phyloP scores from a whole-genome alignment of 1,284 basidiomycete genomes.

The Leccinum variabile region DNA sequence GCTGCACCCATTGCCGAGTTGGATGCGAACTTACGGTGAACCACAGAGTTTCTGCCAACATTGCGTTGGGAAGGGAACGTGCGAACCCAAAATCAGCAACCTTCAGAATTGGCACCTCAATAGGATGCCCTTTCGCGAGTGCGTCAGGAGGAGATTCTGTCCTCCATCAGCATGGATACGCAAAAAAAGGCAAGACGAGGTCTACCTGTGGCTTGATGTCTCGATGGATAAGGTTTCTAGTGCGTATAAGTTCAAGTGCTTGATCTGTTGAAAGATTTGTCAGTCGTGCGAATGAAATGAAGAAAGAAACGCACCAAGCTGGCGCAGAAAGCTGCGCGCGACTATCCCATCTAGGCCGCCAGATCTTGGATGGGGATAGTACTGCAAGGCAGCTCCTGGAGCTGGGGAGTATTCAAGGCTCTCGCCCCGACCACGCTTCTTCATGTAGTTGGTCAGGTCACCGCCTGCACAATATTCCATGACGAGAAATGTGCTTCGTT shows the following conservation, averaged over 20 bases:
- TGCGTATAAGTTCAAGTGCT: conserved; percentile 90
- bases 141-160: conserved; percentile 88
- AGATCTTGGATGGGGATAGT: conserved; percentile 87
- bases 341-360: conserved; percentile 92
- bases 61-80: conserved; percentile 84
- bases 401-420: conserved; percentile 77
- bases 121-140: conserved; percentile 81
- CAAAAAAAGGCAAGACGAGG: neutral
- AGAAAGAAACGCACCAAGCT: conserved; percentile 65
- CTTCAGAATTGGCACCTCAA: conserved; percentile 92
- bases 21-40: conserved; percentile 70
- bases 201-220: conserved; percentile 95
- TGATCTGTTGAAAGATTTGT: conserved; percentile 63
- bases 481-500: conserved; percentile 93
- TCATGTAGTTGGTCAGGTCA: conserved; percentile 95
- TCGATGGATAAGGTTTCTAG: conserved; percentile 89
- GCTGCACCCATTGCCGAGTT: neutral
- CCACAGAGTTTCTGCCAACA: conserved; percentile 98
- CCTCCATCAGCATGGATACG: conserved; percentile 4
- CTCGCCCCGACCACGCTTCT: conserved; percentile 86
- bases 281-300: conserved; percentile 8
- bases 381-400: conserved; percentile 68
- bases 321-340: conserved; percentile 90
- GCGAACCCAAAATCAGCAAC: conserved; percentile 99
- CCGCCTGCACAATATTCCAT: conserved; percentile 98